Conservation (phyloP, 2,329 filamentous ascomycete genomes). For the Pseudogymnoascus sp. region DNA sequence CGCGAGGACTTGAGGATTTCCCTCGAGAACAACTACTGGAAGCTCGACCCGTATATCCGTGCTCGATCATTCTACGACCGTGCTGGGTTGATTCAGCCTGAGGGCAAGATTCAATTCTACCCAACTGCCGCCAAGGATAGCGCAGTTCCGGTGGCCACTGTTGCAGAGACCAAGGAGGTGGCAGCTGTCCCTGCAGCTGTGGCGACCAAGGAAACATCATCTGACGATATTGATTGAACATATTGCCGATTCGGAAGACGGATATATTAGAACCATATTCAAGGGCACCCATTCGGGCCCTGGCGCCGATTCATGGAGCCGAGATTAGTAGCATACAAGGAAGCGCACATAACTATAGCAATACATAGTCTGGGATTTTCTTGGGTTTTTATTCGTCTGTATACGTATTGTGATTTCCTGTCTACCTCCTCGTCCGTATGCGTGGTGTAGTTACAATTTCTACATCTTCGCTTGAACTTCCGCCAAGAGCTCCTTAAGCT, state of each 20-base stretch:
- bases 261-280: constrained; percentile 9
- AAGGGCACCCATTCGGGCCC: not conserved
- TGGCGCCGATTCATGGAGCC: not conserved
- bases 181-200: constrained; percentile 14
- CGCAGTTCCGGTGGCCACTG: not conserved
- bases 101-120: constrained; percentile 68
- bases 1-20: constrained; percentile 55
- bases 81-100: constrained; percentile 59
- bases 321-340: not conserved
- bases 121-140: constrained; percentile 26
- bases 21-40: constrained; percentile 76
- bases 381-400: not conserved
- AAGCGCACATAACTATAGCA: constrained; percentile 12
- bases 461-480: constrained; percentile 89
- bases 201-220: constrained; percentile 17
- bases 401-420: not conserved
- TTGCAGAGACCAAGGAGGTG: constrained; percentile 4
- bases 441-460: constrained; percentile 13
- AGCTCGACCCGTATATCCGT: constrained; percentile 77
- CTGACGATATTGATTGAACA: constrained; percentile 26
- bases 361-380: constrained; percentile 6
- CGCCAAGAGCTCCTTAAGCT: constrained; percentile 70
- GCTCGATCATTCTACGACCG: constrained; percentile 82
- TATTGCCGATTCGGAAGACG: not conserved
- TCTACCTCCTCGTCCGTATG: not conserved